These are phyloP conservation scores for Ophiosphaerella narmari DNA, from an alignment of 2,329 filamentous ascomycete genomes.

Conservation along the genomic window DNA sequence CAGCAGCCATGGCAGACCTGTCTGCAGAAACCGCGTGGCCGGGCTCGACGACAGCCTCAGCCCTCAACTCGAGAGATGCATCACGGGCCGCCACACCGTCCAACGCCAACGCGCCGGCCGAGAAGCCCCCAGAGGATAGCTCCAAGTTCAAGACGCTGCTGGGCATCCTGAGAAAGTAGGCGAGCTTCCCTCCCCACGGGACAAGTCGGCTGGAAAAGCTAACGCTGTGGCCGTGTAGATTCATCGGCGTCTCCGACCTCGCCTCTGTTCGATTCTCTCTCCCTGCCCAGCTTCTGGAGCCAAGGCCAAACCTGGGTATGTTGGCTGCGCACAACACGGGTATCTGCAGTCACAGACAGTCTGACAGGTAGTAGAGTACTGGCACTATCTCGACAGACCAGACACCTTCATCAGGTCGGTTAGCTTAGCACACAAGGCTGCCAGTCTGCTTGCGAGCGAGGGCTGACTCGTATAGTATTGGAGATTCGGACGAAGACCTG, in stretches of 20 bases:
- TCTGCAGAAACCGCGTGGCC: constrained; percentile 32
- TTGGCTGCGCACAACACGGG: constrained; percentile 6
- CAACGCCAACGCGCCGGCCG: constrained; percentile 37
- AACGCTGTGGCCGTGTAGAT: constrained; percentile 60
- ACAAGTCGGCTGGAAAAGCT: constrained; percentile 31
- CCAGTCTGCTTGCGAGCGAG: constrained; percentile 6
- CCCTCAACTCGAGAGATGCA: constrained; percentile 38
- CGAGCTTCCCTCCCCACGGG: constrained; percentile 4
- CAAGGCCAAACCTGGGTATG: constrained; percentile 84
- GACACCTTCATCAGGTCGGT: constrained; percentile 77
- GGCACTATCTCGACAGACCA: constrained; percentile 95
- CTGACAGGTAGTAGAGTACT: constrained; percentile 72
- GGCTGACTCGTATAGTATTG: constrained; percentile 62
- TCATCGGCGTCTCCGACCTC: constrained; percentile 94
- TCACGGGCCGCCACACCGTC: constrained; percentile 44
- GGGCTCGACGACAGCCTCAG: constrained; percentile 34
- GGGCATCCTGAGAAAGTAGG: constrained; percentile 82
- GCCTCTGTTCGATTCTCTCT: constrained; percentile 94
- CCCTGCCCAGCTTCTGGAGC: constrained; percentile 92
- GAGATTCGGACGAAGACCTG: constrained; percentile 86
- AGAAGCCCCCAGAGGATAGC: constrained; percentile 73
- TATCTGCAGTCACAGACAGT: constrained; percentile 5
- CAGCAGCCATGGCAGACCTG: constrained; percentile 36
- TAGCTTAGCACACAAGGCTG: not conserved
- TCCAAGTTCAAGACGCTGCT: constrained; percentile 90